Conservation (phyloP, 495 filamentous ascomycete genomes). For the Pyrenopolyporus hunteri region DNA sequence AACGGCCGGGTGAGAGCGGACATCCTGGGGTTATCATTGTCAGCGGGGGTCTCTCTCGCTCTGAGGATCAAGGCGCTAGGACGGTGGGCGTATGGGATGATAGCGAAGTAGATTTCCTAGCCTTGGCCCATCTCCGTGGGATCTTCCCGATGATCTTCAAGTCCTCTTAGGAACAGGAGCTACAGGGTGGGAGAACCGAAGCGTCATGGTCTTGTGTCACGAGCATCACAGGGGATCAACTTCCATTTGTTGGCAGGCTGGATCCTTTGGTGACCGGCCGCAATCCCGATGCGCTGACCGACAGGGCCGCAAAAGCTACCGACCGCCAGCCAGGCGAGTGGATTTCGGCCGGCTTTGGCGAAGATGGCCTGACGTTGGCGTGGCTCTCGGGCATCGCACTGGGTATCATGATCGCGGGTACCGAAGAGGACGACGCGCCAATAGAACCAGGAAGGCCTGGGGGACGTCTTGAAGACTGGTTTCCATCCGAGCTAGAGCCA, state of each 20-base stretch:
- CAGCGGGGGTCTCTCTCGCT: constrained; percentile 46
- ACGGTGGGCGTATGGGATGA: constrained; percentile 48
- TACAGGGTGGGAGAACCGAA: background rate
- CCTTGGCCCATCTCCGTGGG: constrained; percentile 35
- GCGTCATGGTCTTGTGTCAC: constrained; percentile 54
- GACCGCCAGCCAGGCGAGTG: constrained; percentile 45
- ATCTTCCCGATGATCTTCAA: constrained; percentile 36
- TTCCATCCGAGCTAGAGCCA: constrained; percentile 41
- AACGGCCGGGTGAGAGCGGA: constrained; percentile 21
- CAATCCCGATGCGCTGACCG: background rate
- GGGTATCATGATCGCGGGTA: constrained; percentile 48
- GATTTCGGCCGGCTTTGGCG: constrained; percentile 54
- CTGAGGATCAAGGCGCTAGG: constrained; percentile 36
- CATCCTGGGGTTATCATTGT: constrained; percentile 42
- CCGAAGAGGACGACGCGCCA: constrained; percentile 2
- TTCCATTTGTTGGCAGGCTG: constrained; percentile 56
- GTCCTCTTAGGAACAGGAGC: constrained; percentile 5
- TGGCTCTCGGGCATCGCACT: constrained; percentile 54
- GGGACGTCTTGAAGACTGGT: constrained; percentile 33
- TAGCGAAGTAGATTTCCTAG: constrained; percentile 31
- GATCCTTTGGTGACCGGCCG: constrained; percentile 40
- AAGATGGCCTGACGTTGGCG: constrained; percentile 56
- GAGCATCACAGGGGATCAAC: constrained; percentile 51
- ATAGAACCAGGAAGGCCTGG: background rate
- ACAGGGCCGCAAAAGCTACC: background rate